Conservation (phyloP, 805 yeast genomes). For the Yarrowia sp. region DNA sequence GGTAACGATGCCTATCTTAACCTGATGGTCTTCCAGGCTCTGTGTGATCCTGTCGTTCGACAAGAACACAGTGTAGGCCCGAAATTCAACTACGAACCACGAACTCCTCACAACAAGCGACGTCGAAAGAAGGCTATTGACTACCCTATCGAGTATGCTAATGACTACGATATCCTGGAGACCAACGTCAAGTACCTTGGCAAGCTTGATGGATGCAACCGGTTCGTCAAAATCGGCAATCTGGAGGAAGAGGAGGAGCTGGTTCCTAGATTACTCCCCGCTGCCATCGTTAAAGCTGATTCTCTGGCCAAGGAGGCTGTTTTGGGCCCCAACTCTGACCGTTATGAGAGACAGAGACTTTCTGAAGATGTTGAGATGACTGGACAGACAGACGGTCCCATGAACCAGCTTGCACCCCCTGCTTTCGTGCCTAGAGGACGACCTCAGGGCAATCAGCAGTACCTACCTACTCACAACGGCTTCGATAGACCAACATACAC, state of each 20-base stretch:
- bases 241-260: slow-evolving; percentile 26
- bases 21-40: slow-evolving; percentile 56
- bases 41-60: slow-evolving; percentile 56
- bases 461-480: slow-evolving; percentile 4
- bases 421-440: not conserved
- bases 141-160: slow-evolving; percentile 26
- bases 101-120: not conserved
- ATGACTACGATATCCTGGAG: slow-evolving; percentile 1
- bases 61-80: slow-evolving; percentile 12
- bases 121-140: slow-evolving; percentile 26
- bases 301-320: not conserved
- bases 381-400: slow-evolving; percentile 11
- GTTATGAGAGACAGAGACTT: slow-evolving; percentile 17
- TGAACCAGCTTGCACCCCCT: not conserved
- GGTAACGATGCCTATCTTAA: slow-evolving; percentile 76
- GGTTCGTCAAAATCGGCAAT: not conserved
- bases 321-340: not conserved
- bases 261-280: slow-evolving; percentile 4
- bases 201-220: slow-evolving; percentile 20
- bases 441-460: slow-evolving; percentile 3
- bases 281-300: slow-evolving; percentile 8
- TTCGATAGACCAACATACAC: slow-evolving; percentile 6
- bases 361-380: slow-evolving; percentile 19
- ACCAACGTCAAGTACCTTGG: slow-evolving; percentile 37
- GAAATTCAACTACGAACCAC: slow-evolving; percentile 14